phyloP scores from a whole-genome alignment of 495 filamentous ascomycete species.

The Trichoderma gamsii region DNA sequence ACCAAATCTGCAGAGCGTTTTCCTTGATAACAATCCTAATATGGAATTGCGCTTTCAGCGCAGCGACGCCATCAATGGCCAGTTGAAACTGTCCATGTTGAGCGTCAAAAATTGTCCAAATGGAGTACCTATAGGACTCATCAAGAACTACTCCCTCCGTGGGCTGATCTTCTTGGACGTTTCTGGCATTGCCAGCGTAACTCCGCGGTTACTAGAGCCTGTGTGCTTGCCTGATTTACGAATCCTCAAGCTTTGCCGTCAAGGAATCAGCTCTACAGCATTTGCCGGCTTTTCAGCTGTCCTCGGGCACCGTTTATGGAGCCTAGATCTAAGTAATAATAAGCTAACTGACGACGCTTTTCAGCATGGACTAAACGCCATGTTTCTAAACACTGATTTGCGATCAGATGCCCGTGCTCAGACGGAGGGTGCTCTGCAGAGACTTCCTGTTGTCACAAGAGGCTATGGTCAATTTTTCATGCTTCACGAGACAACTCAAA shows the following conservation, averaged over 20 bases:
- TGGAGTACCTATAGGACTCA: constrained; percentile 28
- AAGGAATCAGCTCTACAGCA: constrained; percentile 31
- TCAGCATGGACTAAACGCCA: constrained; percentile 20
- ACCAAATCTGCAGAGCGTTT: constrained; percentile 32
- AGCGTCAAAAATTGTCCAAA: constrained; percentile 30
- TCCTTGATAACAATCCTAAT: constrained; percentile 34
- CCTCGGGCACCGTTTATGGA: constrained; percentile 37
- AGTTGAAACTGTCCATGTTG: constrained; percentile 25
- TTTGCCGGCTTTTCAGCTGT: constrained; percentile 26
- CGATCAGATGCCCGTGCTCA: constrained; percentile 26
- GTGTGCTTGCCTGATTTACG: constrained; percentile 32
- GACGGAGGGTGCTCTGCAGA: constrained; percentile 27
- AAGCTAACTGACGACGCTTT: constrained; percentile 31
- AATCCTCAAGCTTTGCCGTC: constrained; percentile 33
- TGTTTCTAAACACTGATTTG: constrained; percentile 24
- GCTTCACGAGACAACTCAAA: constrained; percentile 34
- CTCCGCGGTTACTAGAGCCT: constrained; percentile 24
- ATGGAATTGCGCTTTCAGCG: constrained; percentile 23
- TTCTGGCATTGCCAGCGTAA: constrained; percentile 28
- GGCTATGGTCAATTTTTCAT: constrained; percentile 31
- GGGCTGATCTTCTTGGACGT: constrained; percentile 40
- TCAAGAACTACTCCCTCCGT: constrained; percentile 26
- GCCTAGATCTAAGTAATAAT: constrained; percentile 42
- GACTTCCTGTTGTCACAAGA: neutral
- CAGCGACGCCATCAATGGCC: constrained; percentile 14